These are phyloP conservation scores for Hemileccinum rubropunctum DNA, from an alignment of 768 basidiomycete species.

Conservation along the genomic window DNA sequence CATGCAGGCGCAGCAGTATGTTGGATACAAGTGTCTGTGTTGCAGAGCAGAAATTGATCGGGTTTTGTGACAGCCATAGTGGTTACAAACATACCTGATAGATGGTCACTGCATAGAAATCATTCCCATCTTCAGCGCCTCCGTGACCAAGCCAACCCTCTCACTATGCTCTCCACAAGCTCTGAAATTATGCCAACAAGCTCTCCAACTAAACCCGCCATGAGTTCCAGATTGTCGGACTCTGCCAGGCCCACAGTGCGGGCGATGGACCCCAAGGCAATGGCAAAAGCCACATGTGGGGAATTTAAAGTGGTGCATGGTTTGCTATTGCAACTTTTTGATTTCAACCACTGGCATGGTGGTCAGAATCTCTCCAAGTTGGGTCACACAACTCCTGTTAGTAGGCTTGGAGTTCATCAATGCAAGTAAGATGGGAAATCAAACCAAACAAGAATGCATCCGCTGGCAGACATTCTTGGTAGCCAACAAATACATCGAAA, in stretches of 20 bases:
- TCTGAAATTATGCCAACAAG: slow-evolving; percentile 81
- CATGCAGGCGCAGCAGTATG: too few species aligned
- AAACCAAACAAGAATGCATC: slow-evolving; percentile 47
- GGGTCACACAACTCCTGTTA: slow-evolving; percentile 79
- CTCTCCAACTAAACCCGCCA: slow-evolving; percentile 71
- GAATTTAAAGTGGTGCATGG: slow-evolving; percentile 72
- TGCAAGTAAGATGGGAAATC: slow-evolving; percentile 68
- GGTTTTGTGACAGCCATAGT: too few species aligned
- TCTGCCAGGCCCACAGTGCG: slow-evolving; percentile 95
- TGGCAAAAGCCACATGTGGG: slow-evolving; percentile 89
- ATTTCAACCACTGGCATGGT: not conserved
- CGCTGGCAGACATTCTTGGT: slow-evolving; percentile 54
- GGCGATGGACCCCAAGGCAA: slow-evolving; percentile 79
- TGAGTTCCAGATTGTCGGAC: slow-evolving; percentile 92
- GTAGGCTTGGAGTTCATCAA: slow-evolving; percentile 81
- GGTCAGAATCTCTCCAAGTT: slow-evolving; percentile 69
- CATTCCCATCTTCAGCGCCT: too few species aligned
- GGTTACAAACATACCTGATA: too few species aligned
- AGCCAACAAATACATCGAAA: slow-evolving; percentile 71
- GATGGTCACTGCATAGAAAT: too few species aligned
- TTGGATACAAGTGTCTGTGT: too few species aligned
- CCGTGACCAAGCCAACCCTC: too few species aligned
- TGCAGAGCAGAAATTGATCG: too few species aligned
- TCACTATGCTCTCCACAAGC: too few species aligned
- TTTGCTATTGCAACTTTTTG: not conserved